Base-by-base conservation (phyloP, 2,329 filamentous ascomycete genomes). In the Botrytis hyacinthi region DNA sequence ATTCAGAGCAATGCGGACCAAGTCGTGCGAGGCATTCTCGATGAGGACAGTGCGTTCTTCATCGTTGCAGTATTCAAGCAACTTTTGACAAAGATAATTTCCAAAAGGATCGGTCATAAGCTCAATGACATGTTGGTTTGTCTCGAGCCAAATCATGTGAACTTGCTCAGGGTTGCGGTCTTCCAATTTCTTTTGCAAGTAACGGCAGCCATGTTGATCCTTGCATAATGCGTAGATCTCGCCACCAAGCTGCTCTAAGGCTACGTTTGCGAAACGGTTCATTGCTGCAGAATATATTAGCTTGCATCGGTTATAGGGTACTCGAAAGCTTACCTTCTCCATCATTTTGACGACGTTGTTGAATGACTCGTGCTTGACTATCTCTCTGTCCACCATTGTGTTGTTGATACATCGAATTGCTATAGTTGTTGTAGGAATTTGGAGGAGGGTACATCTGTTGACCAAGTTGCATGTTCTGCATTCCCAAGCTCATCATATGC, bases 81-180 rank as follows among this genome's bases (percentile, higher is more conserved):
- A 87, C 88, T 98, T 99, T 86, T 99, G 96, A 86, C 95, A 98
- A 78, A 99, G 90, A 83, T 99, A 99, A 86, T 99, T 99, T 82
- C 96, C 96, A 83, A 99, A 99, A 16, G 96, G 95, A 83, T 99
- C 95, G 75, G 94, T 98, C 96, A 99, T 99, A 77, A 99, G 87
- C 85, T 99, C 96, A 76, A 97, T 91, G 78, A 99, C 95, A 82
- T 98, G 94, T 80, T 92, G 88, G 81, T 95, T 94, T 71, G 95
- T 97, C 86, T 99, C 96, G 44, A 91, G 86, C 87, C 97, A 99
- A 82, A 99, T 98, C 86, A 95, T 91, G 82, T 97, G 92, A 70
- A 98, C 89, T 79, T 97, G 90, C 42, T 95, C 92, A 8, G 92
- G 88, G 78, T 92, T 91, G 78, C 92, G 92, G 80, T 97, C 95